Evolutionary conservation across 2,329 filamentous ascomycete species (phyloP).

Genomic region (Chaetomiaceae sp.): DNA sequence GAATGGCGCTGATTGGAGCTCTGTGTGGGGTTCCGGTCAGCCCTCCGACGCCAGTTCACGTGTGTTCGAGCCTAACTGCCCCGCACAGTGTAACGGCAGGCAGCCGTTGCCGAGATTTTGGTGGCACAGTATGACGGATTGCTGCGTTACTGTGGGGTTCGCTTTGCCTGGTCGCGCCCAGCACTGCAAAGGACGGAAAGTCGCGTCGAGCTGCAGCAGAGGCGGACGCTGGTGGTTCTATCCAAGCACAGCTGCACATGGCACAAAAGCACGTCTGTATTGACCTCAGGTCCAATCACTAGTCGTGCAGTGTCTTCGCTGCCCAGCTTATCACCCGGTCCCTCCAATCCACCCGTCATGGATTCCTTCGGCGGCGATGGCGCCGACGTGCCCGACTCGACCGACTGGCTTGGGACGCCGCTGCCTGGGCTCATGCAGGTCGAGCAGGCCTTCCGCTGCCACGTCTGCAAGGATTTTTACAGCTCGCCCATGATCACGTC

Average conservation of each 20-base stretch:
- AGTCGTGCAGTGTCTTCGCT: no score
- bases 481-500: slow-evolving; percentile 90
- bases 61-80: slow-evolving; percentile 7
- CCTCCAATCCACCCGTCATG: no score
- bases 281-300: no score
- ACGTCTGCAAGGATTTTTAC: slow-evolving; percentile 98
- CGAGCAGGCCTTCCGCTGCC: slow-evolving; percentile 82
- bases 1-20: slow-evolving; percentile 17
- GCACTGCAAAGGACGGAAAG: no score
- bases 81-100: slow-evolving; percentile 2
- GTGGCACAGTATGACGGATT: background rate
- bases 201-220: no score
- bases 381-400: slow-evolving; percentile 62
- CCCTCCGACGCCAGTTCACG: slow-evolving; percentile 21
- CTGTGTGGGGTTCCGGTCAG: slow-evolving; percentile 13
- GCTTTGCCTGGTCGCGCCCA: no score
- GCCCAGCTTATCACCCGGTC: no score
- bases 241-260: no score
- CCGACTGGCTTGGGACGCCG: slow-evolving; percentile 72
- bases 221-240: no score
- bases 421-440: slow-evolving; percentile 61
- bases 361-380: slow-evolving; percentile 15
- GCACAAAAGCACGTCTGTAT: no score
- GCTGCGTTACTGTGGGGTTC: background rate
- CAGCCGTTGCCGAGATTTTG: background rate